Base-by-base conservation (phyloP, 2,329 filamentous ascomycete genomes). In the Colletotrichum incanum region DNA sequence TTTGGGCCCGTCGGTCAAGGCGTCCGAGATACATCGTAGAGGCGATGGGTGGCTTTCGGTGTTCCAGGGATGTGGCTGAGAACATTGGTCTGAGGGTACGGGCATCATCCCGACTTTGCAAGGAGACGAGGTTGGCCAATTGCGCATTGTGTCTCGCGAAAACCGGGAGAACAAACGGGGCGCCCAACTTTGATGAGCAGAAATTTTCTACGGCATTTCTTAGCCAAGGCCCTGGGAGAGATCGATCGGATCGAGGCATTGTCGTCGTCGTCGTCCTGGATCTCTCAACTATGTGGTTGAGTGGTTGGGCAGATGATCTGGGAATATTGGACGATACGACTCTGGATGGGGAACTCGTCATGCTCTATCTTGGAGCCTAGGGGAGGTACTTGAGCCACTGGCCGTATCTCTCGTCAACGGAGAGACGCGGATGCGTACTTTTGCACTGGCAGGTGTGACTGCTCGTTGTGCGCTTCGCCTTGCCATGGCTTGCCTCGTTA, bases 41-140 rank as follows among this genome's bases (percentile, higher is more conserved):
- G 68, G 65, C 59, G 45, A 60, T 64, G 26, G 54, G 69, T 72
- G 69, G 69, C 69, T 72, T 67, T 72, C 31, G 31, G 49, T 54
- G 34, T 43, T 64, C 59, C 69, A 72, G 52, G 69, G 69, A 72
- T 72, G 69, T 69, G 69, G 69, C 69, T 72, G 65, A 72, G 69
- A 64, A 54, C 20, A 5, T 20, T 47, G 52, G 69, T 54, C 50
- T 60, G 65, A 64, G 59, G n/a, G 65, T 69, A 41, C 65, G 69
- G 47, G 69, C 69, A 72, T 72, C 26, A 72, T 72, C 69, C 69
- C 59, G n/a, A 65, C 59, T 64, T 64, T 72, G 31, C 28, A 49
- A 49, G 41, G 41, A 49, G 50, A 64, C 31, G 59, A 69, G 65
- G 65, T 69, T 72, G 69, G 69, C 65, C 65, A 64, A 72, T 69